Percentiles rank a stretch among this genome's conserved stretches.
Evolutionary conservation across 2,329 filamentous ascomycete genomes (phyloP).

Genomic region (Aspergillus puulaauensis): DNA sequence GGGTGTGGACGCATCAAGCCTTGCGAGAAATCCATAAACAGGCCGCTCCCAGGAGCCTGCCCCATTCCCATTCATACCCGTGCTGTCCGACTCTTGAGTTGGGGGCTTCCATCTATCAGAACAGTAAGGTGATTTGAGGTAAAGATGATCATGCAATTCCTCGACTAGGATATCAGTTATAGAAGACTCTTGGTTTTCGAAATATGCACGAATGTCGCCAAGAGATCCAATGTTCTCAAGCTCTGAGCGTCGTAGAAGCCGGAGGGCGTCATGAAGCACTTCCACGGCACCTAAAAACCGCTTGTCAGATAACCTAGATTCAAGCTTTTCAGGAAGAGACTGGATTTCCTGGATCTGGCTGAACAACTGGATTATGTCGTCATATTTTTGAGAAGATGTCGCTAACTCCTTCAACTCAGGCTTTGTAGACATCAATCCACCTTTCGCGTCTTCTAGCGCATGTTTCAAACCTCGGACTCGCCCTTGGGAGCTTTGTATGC

Average conservation of each 20-base stretch:
- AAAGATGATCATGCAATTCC: constrained; percentile 94
- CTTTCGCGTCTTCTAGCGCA: constrained; percentile 77
- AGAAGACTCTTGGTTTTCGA: constrained; percentile 88
- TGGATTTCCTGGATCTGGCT: constrained; percentile 85
- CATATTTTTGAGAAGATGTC: constrained; percentile 82
- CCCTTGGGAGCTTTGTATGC: constrained; percentile 84
- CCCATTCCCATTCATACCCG: constrained; percentile 25
- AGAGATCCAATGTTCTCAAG: constrained; percentile 89
- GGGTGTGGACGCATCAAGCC: constrained; percentile 53
- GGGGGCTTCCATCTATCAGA: constrained; percentile 92
- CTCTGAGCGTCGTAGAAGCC: constrained; percentile 80
- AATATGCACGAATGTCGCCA: constrained; percentile 79
- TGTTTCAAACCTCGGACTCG: constrained; percentile 80
- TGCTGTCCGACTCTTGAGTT: constrained; percentile 34
- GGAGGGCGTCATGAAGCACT: constrained; percentile 80
- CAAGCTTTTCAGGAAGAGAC: constrained; percentile 84
- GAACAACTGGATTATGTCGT: constrained; percentile 80
- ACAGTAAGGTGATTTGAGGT: constrained; percentile 96
- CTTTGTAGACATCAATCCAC: constrained; percentile 78
- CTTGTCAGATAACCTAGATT: constrained; percentile 94
- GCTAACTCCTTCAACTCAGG: constrained; percentile 90
- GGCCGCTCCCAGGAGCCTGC: constrained; percentile 52
- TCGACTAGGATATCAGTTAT: constrained; percentile 95
- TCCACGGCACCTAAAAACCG: constrained; percentile 91
- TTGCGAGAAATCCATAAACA: constrained; percentile 58